A percentile compares a stretch with the other conserved stretches of the same genome.
These are phyloP conservation scores for Malassezia sp. DNA, from an alignment of 1,284 basidiomycete genomes.

Conservation along the genomic window DNA sequence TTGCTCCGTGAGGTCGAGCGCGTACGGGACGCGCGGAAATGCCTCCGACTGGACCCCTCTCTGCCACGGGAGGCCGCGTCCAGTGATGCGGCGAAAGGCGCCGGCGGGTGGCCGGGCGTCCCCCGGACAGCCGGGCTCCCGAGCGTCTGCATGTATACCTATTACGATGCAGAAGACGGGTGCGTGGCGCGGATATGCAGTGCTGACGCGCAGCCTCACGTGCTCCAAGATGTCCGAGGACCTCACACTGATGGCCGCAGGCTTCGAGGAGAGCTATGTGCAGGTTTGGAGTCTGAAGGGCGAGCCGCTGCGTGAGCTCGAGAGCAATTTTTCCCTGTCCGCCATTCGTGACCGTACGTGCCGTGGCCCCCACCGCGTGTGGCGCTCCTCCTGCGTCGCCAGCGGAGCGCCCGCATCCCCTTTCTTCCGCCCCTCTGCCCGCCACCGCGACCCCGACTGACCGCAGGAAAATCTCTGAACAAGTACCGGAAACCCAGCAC, in stretches of 20 bases:
- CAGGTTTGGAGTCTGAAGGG: constrained; percentile 90
- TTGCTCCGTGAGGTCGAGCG: constrained; percentile 81
- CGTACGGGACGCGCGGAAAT: constrained; percentile 63
- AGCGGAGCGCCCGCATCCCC: background rate
- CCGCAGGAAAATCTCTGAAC: constrained; percentile 22
- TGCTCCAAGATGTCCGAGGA: constrained; percentile 83
- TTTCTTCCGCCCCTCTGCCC: background rate
- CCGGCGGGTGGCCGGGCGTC: constrained; percentile 11
- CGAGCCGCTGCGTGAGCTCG: constrained; percentile 67
- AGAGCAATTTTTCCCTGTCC: constrained; percentile 62
- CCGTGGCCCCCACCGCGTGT: too few species aligned
- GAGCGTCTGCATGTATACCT: constrained; percentile 44
- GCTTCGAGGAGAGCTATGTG: constrained; percentile 90
- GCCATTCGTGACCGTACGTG: constrained; percentile 57
- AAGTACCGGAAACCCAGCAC: constrained; percentile 23
- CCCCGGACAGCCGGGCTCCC: constrained; percentile 34
- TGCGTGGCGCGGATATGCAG: too few species aligned
- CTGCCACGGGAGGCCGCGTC: constrained; percentile 40
- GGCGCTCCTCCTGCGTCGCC: background rate
- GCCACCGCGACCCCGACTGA: background rate
- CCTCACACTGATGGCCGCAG: constrained; percentile 84
- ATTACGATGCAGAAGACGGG: constrained; percentile 45
- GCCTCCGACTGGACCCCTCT: constrained; percentile 32
- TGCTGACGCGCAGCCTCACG: too few species aligned
- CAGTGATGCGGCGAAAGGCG: constrained; percentile 1